Evolutionary conservation across 495 filamentous ascomycete genomes (phyloP).

Genomic region (Penicillium coffeae): DNA sequence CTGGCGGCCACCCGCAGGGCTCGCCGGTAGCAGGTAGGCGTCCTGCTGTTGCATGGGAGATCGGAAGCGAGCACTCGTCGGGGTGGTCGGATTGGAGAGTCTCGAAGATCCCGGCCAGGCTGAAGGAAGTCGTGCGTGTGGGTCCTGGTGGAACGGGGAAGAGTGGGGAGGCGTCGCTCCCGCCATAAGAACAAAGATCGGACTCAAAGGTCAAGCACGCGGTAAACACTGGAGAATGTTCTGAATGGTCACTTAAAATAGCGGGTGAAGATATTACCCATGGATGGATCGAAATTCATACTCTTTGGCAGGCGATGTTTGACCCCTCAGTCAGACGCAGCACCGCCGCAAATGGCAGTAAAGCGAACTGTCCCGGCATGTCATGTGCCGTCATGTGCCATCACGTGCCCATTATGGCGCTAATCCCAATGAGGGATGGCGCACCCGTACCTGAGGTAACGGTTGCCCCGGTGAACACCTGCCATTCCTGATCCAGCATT

Average conservation of each 20-base stretch:
- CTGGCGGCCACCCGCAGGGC: conserved; percentile 60
- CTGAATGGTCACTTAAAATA: too few relatives aligned
- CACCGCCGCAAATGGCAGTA: not conserved
- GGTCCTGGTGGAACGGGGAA: conserved; percentile 33
- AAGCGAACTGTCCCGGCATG: conserved; percentile 27
- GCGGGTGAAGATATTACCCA: too few relatives aligned
- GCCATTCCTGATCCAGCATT: conserved; percentile 26
- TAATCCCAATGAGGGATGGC: conserved; percentile 19
- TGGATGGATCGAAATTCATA: too few relatives aligned
- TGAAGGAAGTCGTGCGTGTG: conserved; percentile 28
- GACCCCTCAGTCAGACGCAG: not conserved
- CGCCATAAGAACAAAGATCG: conserved; percentile 11
- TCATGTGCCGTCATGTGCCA: conserved; percentile 19
- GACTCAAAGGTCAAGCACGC: too few relatives aligned
- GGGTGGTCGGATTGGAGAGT: conserved; percentile 23
- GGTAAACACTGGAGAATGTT: too few relatives aligned
- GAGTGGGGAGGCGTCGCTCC: conserved; percentile 12
- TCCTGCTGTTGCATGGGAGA: conserved; percentile 48
- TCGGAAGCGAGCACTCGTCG: conserved; percentile 18
- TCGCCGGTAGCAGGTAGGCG: conserved; percentile 82
- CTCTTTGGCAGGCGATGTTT: not conserved
- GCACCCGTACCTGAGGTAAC: conserved; percentile 39
- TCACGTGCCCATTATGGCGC: too few relatives aligned
- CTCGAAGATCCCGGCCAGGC: conserved; percentile 27
- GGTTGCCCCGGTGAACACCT: conserved; percentile 35